Conservation (phyloP, 2,329 filamentous ascomycete species). For the Hymenoscyphus albidus region DNA sequence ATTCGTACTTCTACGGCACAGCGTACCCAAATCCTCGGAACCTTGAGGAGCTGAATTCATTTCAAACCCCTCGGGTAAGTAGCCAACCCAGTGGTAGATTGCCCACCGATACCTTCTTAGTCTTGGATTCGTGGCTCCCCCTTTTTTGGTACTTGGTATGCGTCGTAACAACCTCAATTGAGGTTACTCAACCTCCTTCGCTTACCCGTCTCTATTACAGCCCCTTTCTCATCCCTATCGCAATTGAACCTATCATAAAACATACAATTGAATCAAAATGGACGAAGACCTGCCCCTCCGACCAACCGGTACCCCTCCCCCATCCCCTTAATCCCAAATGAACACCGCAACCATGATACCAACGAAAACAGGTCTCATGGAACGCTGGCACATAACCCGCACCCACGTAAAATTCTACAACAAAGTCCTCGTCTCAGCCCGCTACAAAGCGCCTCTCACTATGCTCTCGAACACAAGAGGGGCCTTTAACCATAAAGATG, state of each 20-base stretch:
- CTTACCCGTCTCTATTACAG: background rate
- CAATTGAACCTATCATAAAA: background rate
- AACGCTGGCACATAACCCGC: conserved; percentile 22
- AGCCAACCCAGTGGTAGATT: too few species aligned
- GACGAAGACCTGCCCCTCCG: conserved; percentile 5
- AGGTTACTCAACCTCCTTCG: background rate
- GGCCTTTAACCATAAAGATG: too few species aligned
- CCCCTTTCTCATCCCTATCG: too few species aligned
- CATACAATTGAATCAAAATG: background rate
- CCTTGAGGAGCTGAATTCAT: background rate
- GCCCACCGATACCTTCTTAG: too few species aligned
- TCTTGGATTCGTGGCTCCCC: too few species aligned
- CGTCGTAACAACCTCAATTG: background rate
- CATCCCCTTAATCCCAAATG: background rate
- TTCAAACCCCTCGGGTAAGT: background rate
- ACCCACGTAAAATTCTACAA: conserved; percentile 26
- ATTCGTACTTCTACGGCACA: background rate
- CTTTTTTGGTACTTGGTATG: background rate
- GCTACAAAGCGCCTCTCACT: conserved; percentile 18
- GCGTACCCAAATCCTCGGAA: background rate
- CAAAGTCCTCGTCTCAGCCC: conserved; percentile 22
- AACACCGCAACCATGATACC: background rate
- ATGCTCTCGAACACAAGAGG: conserved; percentile 3
- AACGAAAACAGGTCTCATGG: conserved; percentile 18
- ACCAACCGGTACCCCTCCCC: conserved; percentile 10